Conservation (phyloP, 2,329 filamentous ascomycete species). For the Aspergillus sp. region DNA sequence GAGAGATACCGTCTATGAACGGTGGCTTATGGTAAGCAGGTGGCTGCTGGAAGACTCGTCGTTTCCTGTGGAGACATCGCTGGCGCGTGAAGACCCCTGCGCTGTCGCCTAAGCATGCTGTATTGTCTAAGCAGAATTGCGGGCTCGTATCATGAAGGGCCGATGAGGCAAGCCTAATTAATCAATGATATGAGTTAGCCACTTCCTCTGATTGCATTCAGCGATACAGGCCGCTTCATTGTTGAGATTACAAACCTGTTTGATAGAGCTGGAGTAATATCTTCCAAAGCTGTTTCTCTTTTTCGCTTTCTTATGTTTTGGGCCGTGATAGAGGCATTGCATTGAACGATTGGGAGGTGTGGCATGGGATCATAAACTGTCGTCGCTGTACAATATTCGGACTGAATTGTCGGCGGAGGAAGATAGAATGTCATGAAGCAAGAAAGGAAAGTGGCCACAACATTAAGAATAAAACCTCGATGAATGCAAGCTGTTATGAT, state of each 20-base stretch:
- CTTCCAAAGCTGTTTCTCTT: slow-evolving; percentile 21
- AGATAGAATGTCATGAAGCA: background rate
- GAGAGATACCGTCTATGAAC: background rate
- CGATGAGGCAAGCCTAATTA: slow-evolving; percentile 16
- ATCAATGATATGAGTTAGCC: slow-evolving; percentile 1
- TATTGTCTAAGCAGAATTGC: slow-evolving; percentile 18
- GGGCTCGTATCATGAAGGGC: slow-evolving; percentile 18
- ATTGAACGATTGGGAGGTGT: slow-evolving; percentile 13
- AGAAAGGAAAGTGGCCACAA: background rate
- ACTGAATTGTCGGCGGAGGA: background rate
- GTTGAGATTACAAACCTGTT: slow-evolving; percentile 16
- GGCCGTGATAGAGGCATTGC: slow-evolving; percentile 4
- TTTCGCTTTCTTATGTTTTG: slow-evolving; percentile 29
- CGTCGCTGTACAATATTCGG: background rate
- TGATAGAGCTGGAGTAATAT: background rate
- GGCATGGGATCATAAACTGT: slow-evolving; percentile 12
- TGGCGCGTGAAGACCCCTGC: slow-evolving; percentile 12
- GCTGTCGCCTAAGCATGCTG: slow-evolving; percentile 12
- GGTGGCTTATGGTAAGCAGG: background rate
- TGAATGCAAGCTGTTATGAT: background rate
- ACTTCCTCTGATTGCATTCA: background rate
- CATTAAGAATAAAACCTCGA: background rate
- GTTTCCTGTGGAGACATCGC: slow-evolving; percentile 18
- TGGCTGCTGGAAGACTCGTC: slow-evolving; percentile 19
- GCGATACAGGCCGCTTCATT: background rate